Evolutionary conservation across 2,329 filamentous ascomycete species (phyloP).

Genomic region (Cadophora gregata): DNA sequence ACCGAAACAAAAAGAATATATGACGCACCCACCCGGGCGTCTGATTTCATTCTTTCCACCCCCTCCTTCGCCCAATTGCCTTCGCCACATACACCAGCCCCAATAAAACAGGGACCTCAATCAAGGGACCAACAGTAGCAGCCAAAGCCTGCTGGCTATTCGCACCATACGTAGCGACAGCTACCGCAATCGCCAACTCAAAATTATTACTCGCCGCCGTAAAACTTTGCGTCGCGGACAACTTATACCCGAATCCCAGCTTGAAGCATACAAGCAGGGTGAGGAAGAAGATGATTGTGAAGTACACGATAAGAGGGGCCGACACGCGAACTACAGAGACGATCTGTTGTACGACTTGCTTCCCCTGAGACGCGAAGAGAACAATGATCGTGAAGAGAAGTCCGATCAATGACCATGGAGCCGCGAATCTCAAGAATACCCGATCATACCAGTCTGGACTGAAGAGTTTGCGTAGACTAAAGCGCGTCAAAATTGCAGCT

Average conservation of each 20-base stretch:
- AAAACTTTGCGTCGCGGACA: slow-evolving; percentile 80
- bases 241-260: slow-evolving; percentile 76
- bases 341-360: slow-evolving; percentile 79
- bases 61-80: slow-evolving; percentile 57
- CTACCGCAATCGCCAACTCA: slow-evolving; percentile 88
- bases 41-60: slow-evolving; percentile 39
- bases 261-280: slow-evolving; percentile 67
- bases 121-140: slow-evolving; percentile 81
- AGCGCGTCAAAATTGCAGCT: slow-evolving; percentile 78
- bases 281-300: slow-evolving; percentile 72
- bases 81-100: slow-evolving; percentile 77
- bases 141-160: slow-evolving; percentile 82
- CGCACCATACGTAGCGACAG: slow-evolving; percentile 79
- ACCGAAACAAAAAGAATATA: too few species aligned
- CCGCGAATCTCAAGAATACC: slow-evolving; percentile 71
- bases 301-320: slow-evolving; percentile 83
- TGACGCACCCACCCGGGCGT: neutral
- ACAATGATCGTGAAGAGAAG: slow-evolving; percentile 87
- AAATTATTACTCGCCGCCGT: slow-evolving; percentile 94
- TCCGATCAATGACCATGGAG: slow-evolving; percentile 80
- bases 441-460: slow-evolving; percentile 68
- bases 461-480: slow-evolving; percentile 60
- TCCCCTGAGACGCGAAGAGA: slow-evolving; percentile 82
- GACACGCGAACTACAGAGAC: slow-evolving; percentile 82
- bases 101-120: slow-evolving; percentile 85